Evolutionary conservation across 805 yeast genomes (phyloP), one percentile per base, ranked within the genome.

Genomic region (Teunomyces pallodes): DNA sequence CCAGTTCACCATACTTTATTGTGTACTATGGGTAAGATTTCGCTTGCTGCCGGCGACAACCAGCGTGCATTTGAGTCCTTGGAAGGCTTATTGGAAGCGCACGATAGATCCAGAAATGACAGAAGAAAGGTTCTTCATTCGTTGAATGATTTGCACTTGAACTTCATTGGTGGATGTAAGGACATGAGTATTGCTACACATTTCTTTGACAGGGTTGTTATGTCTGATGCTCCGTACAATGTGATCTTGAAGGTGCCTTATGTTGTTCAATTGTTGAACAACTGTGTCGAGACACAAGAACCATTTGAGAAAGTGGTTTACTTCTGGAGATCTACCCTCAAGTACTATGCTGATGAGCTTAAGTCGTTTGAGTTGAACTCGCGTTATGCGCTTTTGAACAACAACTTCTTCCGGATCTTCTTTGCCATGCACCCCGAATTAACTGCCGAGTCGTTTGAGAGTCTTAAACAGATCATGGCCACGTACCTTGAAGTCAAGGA

Each of bases 121-220:
- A 38, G 35, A 29, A 33, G 32, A 12, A 61, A 46, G 72, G 70
- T 64, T 68, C 55, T 72, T 57, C 44, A 46, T 16, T 77, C 84
- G 29, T 70, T 86, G 65, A 78, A 86, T 30, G 87, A 85, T 66
- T 84, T 88, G 42, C 96, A 88, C 69, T 74, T 87, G 51, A 76
- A 85, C 3, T 88, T 88, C 57, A 84, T 88, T 60, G 94, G 95
- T 40, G 82, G 80, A 54, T 85, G 90, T 64, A 81, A 80, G 60
- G 90, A 88, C 60, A 74, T 86, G 47, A 73, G 72, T 36, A 83
- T 88, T 41, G 88, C 96, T 4, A 81, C 80, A 59, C 79, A 82
- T 36, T 88, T 88, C 58, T 87, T 85, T 64, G 83, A 82, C 56
- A 86, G 84, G 63, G 92, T 89, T 3, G 72, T 87, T 44, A 74